Percentiles rank a stretch among this genome's conserved stretches.
Conservation (phyloP, 2,329 filamentous ascomycete genomes). For the Colletotrichum brevisporum region DNA sequence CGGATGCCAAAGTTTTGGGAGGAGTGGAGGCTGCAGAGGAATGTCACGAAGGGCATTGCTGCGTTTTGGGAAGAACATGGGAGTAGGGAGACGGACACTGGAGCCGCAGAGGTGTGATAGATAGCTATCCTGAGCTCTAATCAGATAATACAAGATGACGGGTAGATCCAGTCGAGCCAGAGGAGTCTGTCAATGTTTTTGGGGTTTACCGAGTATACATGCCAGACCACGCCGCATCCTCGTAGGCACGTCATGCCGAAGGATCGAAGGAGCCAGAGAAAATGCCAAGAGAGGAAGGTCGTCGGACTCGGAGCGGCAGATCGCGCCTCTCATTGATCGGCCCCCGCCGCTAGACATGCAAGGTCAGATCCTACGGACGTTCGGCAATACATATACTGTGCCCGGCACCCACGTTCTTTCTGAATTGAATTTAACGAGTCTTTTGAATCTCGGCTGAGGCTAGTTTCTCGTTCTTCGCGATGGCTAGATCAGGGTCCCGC, state of each 20-base stretch:
- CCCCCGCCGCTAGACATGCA: conserved; percentile 2
- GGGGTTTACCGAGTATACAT: too few relatives aligned
- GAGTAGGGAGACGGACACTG: too few relatives aligned
- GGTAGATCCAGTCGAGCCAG: too few relatives aligned
- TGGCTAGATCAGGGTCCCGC: too few relatives aligned
- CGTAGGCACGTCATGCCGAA: neutral
- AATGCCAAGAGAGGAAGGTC: conserved; percentile 26
- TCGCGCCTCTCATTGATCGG: conserved; percentile 3
- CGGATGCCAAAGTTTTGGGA: neutral
- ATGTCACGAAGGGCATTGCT: neutral
- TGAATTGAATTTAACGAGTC: fast-evolving
- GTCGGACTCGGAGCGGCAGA: neutral
- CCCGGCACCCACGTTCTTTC: neutral
- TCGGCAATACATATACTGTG: neutral
- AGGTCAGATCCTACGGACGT: neutral
- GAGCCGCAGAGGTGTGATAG: too few relatives aligned
- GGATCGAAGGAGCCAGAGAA: neutral
- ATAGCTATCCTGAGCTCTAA: too few relatives aligned
- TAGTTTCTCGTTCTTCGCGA: neutral
- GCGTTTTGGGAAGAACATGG: neutral
- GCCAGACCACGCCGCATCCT: neutral
- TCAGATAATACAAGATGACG: too few relatives aligned
- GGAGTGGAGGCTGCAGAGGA: neutral
- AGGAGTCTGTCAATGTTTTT: too few relatives aligned
- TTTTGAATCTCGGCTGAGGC: neutral